Evolutionary conservation across 371 early-diverging fungal species (phyloP), one percentile per base, ranked within the genome.

Genomic region (Saksenaea oblongispora): DNA sequence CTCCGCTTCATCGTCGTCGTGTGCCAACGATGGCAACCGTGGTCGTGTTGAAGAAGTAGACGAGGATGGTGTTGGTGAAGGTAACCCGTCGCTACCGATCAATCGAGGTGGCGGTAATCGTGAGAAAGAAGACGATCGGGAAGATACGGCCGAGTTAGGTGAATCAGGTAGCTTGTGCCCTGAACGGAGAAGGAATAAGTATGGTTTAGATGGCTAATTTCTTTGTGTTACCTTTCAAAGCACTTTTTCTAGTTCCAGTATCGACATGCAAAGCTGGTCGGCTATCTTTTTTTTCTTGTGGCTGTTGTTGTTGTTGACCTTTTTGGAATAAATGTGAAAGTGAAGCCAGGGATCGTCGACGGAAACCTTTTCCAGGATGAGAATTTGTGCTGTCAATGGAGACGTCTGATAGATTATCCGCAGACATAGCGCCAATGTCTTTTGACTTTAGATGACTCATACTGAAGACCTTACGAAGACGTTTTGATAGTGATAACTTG

Each of bases 381-480:
- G 34, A 66, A 63, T 31, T 34, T 39, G 34, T 58, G 55, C 37
- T 61, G 34, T 14, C 35, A 59, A 41, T 24, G 62, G 60, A 47
- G 56, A 56, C 41, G 47, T 57, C n/a, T 59, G 57, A 18, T 44
- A 41, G 9, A 47, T 47, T 37, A 47, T 56, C 27, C 41, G 34
- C 61, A 57, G 42, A 10, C 0, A 47, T 17, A 14, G 56, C 26
- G n/a, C 58, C 67, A 10, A 64, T 36, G 39, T 62, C 58, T 22
- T 62, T 64, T 24, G 71, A 59, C 17, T 67, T 63, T 9, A 78
- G 47, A 36, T 71, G 78, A 56, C 67, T 71, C 80, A 82, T 79
- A 44, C 83, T 82, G 35, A 82, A 82, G 9, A 82, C 83, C 39
- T 78, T 75, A 10, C 83, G 76, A n/a, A 82, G 67, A 22, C 73